phyloP scores from a whole-genome alignment of 2,329 filamentous ascomycete genomes.

The Colletotrichum liriopes region DNA sequence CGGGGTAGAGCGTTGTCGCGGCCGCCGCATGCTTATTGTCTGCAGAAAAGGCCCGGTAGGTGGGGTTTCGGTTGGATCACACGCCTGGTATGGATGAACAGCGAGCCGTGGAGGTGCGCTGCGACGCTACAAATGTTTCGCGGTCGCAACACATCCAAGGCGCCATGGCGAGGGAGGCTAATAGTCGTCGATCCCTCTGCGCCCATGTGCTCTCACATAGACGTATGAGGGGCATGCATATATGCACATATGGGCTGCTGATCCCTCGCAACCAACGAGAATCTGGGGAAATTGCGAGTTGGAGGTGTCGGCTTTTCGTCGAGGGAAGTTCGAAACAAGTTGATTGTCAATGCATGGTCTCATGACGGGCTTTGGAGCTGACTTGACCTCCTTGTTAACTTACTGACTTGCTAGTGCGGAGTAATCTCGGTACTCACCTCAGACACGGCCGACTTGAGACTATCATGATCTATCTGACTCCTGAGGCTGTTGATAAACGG shows the following conservation, averaged over 20 bases:
- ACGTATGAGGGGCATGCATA: background rate
- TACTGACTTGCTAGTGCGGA: background rate
- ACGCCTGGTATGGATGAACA: slow-evolving; percentile 13
- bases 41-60: background rate
- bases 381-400: background rate
- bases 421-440: slow-evolving; percentile 1
- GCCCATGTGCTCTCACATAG: slow-evolving; percentile 18
- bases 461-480: background rate
- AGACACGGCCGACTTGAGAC: background rate
- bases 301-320: background rate
- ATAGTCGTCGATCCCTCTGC: slow-evolving; percentile 3
- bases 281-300: background rate
- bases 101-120: slow-evolving; percentile 20
- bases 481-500: background rate
- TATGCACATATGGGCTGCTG: slow-evolving; percentile 20
- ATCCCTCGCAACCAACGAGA: slow-evolving; percentile 2
- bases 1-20: slow-evolving; percentile 30
- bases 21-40: background rate
- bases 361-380: slow-evolving; percentile 11
- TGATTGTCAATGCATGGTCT: slow-evolving; percentile 15
- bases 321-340: slow-evolving; percentile 4
- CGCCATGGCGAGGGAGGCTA: background rate
- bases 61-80: slow-evolving; percentile 18
- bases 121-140: background rate
- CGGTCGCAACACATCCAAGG: slow-evolving; percentile 1